Conservation (phyloP, 2,329 filamentous ascomycete species). For the Arachnopeziza araneosa region DNA sequence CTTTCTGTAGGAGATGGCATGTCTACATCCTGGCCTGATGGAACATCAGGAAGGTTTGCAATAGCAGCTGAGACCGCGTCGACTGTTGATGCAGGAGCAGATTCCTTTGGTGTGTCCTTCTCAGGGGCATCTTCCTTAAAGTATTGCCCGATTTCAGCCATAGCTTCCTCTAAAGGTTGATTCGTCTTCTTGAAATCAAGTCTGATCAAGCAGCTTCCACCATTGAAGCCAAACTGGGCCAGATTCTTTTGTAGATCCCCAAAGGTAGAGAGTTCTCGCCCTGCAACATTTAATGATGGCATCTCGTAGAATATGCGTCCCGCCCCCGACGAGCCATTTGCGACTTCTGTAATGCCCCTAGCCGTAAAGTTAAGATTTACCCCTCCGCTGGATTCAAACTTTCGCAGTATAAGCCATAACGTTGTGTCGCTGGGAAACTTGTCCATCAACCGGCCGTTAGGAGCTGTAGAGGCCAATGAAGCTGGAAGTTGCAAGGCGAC, state of each 20-base stretch:
- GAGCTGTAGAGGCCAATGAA: constrained; percentile 57
- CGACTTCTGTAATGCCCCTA: constrained; percentile 63
- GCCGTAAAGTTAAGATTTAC: constrained; percentile 75
- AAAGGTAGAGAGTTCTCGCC: constrained; percentile 70
- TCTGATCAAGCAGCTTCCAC: constrained; percentile 72
- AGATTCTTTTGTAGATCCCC: constrained; percentile 84
- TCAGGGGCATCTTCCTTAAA: constrained; percentile 44
- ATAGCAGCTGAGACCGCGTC: constrained; percentile 14
- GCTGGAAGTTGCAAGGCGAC: constrained; percentile 83
- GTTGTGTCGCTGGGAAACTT: constrained; percentile 86
- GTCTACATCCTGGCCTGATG: constrained; percentile 4
- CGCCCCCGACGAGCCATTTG: constrained; percentile 44
- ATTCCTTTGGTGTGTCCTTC: constrained; percentile 4
- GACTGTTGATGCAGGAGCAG: constrained; percentile 12
- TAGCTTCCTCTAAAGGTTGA: constrained; percentile 76
- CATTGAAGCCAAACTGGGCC: constrained; percentile 79
- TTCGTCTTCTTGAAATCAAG: constrained; percentile 72
- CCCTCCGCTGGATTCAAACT: constrained; percentile 72
- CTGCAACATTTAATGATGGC: constrained; percentile 79
- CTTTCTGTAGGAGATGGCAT: not conserved
- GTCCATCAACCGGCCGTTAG: constrained; percentile 66
- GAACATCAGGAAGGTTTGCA: constrained; percentile 10
- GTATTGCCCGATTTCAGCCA: constrained; percentile 71
- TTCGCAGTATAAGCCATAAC: constrained; percentile 82
- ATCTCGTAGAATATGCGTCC: constrained; percentile 85